phyloP scores from a whole-genome alignment of 768 basidiomycete genomes.

The Leucogyrophana mollusca region DNA sequence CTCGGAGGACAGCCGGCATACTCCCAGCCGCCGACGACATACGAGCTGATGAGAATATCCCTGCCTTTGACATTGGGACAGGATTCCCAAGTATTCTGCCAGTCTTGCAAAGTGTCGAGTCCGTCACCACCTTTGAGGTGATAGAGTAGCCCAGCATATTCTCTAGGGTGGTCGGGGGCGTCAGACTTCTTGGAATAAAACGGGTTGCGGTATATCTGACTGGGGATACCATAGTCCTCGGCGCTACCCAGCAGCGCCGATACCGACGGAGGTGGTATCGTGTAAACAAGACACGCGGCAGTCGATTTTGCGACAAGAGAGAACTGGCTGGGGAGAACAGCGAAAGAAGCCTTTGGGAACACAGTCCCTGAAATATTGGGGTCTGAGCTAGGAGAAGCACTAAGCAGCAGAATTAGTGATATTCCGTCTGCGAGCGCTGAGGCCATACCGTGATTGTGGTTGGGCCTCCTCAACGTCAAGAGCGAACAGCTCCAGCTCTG shows the following conservation, averaged over 20 bases:
- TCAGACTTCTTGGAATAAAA: conserved; percentile 76
- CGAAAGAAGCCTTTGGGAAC: conserved; percentile 14
- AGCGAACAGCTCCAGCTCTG: no score
- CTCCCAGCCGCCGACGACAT: conserved; percentile 70
- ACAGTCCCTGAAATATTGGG: not conserved
- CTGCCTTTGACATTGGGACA: conserved; percentile 1
- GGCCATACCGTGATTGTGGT: conserved; percentile 4
- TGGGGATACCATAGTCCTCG: conserved; percentile 47
- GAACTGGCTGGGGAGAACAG: conserved; percentile 9
- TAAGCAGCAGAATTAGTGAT: not conserved
- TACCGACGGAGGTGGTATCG: conserved; percentile 47
- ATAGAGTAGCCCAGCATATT: conserved; percentile 81
- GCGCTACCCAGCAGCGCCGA: conserved; percentile 45
- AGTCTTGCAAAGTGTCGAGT: conserved; percentile 58
- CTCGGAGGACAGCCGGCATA: conserved; percentile 73
- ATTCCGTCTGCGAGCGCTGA: not conserved
- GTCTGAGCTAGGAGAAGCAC: not conserved
- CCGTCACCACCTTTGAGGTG: conserved; percentile 64
- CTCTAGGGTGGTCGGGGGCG: conserved; percentile 62
- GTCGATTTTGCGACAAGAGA: conserved; percentile 3
- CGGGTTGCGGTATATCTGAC: conserved; percentile 71
- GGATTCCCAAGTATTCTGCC: conserved; percentile 33
- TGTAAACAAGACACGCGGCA: conserved; percentile 41
- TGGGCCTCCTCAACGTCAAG: conserved; percentile 1
- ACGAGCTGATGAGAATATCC: conserved; percentile 16